Conservation (phyloP, 2,329 filamentous ascomycete genomes). For the Arthrocladium fulminans region DNA sequence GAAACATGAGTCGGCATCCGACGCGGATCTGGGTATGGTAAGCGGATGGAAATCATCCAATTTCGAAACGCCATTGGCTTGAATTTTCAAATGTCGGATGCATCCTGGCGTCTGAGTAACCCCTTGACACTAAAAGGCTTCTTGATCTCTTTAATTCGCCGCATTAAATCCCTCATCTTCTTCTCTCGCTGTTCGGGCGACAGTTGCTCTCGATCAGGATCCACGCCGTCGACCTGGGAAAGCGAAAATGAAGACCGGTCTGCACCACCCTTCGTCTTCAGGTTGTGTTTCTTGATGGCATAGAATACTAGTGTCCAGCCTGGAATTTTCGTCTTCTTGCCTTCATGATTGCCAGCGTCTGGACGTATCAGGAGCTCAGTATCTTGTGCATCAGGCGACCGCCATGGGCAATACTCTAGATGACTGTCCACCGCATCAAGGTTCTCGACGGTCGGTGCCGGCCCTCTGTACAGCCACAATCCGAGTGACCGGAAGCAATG, state of each 20-base stretch:
- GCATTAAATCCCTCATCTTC: constrained; percentile 26
- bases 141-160: constrained; percentile 29
- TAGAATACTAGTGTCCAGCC: constrained; percentile 21
- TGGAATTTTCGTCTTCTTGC: constrained; percentile 15
- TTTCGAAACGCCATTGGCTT: neutral
- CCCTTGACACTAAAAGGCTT: constrained; percentile 23
- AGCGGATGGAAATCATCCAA: no score
- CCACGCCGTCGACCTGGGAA: constrained; percentile 7
- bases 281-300: constrained; percentile 17
- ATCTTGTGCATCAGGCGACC: constrained; percentile 19
- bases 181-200: constrained; percentile 24
- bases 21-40: no score
- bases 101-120: constrained; percentile 13
- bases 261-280: constrained; percentile 10
- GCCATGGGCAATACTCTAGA: constrained; percentile 75
- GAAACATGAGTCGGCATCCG: no score
- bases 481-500: constrained; percentile 83
- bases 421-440: constrained; percentile 65
- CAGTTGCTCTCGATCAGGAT: constrained; percentile 2
- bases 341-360: constrained; percentile 1
- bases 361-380: constrained; percentile 15
- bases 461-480: constrained; percentile 70
- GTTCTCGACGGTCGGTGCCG: constrained; percentile 59
- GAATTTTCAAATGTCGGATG: neutral
- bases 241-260: constrained; percentile 1